phyloP scores from a whole-genome alignment of 2,329 filamentous ascomycete genomes.

The Colletotrichum chrysophilum region DNA sequence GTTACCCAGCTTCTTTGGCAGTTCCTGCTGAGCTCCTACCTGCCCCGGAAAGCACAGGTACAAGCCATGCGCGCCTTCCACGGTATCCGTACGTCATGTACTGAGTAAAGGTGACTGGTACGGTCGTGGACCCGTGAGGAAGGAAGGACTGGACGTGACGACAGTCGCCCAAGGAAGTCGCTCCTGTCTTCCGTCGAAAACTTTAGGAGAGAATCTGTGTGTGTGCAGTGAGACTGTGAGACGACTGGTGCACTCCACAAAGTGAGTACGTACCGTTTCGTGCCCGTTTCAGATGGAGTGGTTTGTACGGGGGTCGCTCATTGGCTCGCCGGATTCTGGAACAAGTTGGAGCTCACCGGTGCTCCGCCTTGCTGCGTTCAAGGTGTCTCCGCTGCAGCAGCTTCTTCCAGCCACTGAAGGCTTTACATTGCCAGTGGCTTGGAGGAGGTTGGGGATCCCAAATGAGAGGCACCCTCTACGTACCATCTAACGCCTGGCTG shows the following conservation, averaged over 20 bases:
- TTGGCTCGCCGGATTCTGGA: constrained; percentile 17
- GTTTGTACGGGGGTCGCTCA: background rate
- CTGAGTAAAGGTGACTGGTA: background rate
- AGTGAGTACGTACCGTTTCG: constrained; percentile 8
- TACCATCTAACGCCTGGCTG: background rate
- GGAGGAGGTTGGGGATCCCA: background rate
- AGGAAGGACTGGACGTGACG: background rate
- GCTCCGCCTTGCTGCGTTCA: background rate
- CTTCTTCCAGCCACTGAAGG: background rate
- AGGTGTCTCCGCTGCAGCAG: background rate
- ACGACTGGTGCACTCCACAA: background rate
- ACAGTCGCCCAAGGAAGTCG: background rate
- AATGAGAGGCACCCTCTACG: background rate
- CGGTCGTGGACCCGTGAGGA: background rate
- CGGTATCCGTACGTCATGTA: background rate
- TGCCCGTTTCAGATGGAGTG: constrained; percentile 17
- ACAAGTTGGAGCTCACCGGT: constrained; percentile 6
- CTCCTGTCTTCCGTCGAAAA: background rate
- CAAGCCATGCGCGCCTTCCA: background rate
- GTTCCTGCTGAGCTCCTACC: background rate
- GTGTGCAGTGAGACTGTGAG: background rate
- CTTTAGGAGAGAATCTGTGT: background rate
- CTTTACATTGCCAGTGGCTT: background rate
- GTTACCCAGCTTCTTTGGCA: background rate
- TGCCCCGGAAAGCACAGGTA: background rate